Evolutionary conservation across 495 filamentous ascomycete species (phyloP).

Genomic region (Penicillium bovifimosum): DNA sequence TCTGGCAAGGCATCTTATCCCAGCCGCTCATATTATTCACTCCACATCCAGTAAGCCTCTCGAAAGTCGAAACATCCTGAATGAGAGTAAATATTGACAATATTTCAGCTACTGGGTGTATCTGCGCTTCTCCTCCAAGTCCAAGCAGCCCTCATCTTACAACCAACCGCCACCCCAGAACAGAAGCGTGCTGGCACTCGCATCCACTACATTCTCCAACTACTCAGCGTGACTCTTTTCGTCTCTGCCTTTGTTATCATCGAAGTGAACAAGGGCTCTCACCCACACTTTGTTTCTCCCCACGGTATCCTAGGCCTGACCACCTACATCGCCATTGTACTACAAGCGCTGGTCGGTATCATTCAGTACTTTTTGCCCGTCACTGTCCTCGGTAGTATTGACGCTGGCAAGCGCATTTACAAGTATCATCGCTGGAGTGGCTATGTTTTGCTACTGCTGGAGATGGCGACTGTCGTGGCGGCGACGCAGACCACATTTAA

Average conservation of each 20-base stretch:
- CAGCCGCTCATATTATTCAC: conserved; percentile 68
- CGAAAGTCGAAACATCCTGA: not conserved
- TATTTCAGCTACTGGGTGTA: conserved; percentile 62
- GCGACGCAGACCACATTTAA: conserved; percentile 73
- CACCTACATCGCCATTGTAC: conserved; percentile 63
- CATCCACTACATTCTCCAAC: conserved; percentile 62
- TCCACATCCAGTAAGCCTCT: conserved; percentile 62
- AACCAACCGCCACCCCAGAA: conserved; percentile 71
- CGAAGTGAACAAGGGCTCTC: conserved; percentile 70
- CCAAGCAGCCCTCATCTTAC: conserved; percentile 77
- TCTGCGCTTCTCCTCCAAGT: conserved; percentile 65
- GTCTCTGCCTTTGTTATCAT: conserved; percentile 67
- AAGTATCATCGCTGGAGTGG: conserved; percentile 84
- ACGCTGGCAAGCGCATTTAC: conserved; percentile 74
- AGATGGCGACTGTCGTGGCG: conserved; percentile 66
- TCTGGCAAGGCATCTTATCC: conserved; percentile 71
- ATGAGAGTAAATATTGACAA: not conserved
- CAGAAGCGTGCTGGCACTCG: conserved; percentile 71
- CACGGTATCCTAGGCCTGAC: conserved; percentile 76
- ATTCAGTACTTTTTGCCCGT: conserved; percentile 67
- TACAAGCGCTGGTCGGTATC: conserved; percentile 74
- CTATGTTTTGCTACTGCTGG: conserved; percentile 64
- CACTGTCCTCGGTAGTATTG: conserved; percentile 64
- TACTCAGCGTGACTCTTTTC: conserved; percentile 55
- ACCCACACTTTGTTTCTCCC: conserved; percentile 66